Evolutionary conservation across 345 rosid species (phyloP).

Genomic region (Murraya paniculata): DNA sequence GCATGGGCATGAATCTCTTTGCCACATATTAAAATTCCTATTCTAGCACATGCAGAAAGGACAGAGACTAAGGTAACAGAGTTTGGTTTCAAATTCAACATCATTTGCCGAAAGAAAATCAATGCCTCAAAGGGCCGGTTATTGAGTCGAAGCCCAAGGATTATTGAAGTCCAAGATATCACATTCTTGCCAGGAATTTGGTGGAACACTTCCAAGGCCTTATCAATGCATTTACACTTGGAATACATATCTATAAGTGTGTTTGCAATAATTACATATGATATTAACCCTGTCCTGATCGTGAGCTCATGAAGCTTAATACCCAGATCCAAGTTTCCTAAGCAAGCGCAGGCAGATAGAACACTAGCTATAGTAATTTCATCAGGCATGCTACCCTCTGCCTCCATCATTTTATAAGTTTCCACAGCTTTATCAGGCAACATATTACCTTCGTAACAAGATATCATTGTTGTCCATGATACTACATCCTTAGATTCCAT

Average conservation of each 20-base stretch:
- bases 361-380: constrained; percentile 63
- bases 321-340: constrained; percentile 53
- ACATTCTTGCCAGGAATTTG: constrained; percentile 61
- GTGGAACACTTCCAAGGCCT: constrained; percentile 65
- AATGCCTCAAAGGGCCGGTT: constrained; percentile 77
- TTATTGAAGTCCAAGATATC: constrained; percentile 82
- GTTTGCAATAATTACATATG: constrained; percentile 61
- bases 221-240: constrained; percentile 66
- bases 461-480: constrained; percentile 87
- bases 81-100: constrained; percentile 53
- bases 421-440: constrained; percentile 55
- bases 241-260: constrained; percentile 81
- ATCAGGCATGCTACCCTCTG: constrained; percentile 52
- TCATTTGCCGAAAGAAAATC: constrained; percentile 66
- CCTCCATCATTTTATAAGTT: constrained; percentile 60
- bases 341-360: constrained; percentile 63
- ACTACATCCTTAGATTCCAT: constrained; percentile 69
- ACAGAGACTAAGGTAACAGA: constrained; percentile 62
- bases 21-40: constrained; percentile 82
- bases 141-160: constrained; percentile 66
- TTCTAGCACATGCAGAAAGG: constrained; percentile 76
- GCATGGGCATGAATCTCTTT: constrained; percentile 76
- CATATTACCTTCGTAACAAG: constrained; percentile 56
- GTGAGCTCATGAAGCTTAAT: constrained; percentile 68
- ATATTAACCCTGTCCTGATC: constrained; percentile 44